Evolutionary conservation across 2,329 filamentous ascomycete genomes (phyloP).

Genomic region (Fusarium concolor): DNA sequence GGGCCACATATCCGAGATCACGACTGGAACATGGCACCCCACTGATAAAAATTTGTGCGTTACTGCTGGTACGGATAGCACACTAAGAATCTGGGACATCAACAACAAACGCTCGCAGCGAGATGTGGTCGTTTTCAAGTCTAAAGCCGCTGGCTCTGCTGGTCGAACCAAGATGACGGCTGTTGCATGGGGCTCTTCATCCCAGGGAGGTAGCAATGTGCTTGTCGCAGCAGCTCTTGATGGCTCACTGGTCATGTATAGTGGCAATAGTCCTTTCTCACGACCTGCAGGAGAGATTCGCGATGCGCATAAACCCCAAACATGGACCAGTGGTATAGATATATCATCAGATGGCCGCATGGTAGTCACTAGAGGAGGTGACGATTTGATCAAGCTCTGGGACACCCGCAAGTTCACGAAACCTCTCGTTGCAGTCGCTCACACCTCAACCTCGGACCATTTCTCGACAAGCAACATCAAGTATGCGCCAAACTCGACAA

Average conservation of each 20-base stretch:
- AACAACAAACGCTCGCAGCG: slow-evolving; percentile 91
- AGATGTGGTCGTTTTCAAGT: slow-evolving; percentile 96
- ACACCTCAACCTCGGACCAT: slow-evolving; percentile 84
- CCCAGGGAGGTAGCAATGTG: slow-evolving; percentile 81
- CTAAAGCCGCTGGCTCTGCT: slow-evolving; percentile 85
- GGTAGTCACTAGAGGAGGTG: slow-evolving; percentile 89
- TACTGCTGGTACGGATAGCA: slow-evolving; percentile 95
- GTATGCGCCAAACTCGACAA: slow-evolving; percentile 86
- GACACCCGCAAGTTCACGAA: slow-evolving; percentile 95
- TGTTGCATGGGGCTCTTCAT: slow-evolving; percentile 83
- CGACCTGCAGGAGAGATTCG: slow-evolving; percentile 85
- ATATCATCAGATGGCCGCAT: slow-evolving; percentile 92
- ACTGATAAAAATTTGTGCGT: slow-evolving; percentile 85
- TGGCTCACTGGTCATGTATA: slow-evolving; percentile 91
- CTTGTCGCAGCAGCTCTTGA: slow-evolving; percentile 88
- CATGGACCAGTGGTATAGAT: slow-evolving; percentile 93
- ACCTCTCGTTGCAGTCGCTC: slow-evolving; percentile 82
- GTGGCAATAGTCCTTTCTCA: slow-evolving; percentile 86
- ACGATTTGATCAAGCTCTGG: slow-evolving; percentile 95
- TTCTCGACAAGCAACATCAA: slow-evolving; percentile 88
- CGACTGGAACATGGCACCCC: slow-evolving; percentile 91
- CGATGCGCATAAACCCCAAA: slow-evolving; percentile 83
- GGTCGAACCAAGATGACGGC: slow-evolving; percentile 95
- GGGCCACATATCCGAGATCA: slow-evolving; percentile 92
- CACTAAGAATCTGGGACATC: slow-evolving; percentile 95